Percentiles rank a stretch among this genome's conserved stretches.
Conservation (phyloP, 1,284 basidiomycete genomes). For the Rhodotorula sp. region DNA sequence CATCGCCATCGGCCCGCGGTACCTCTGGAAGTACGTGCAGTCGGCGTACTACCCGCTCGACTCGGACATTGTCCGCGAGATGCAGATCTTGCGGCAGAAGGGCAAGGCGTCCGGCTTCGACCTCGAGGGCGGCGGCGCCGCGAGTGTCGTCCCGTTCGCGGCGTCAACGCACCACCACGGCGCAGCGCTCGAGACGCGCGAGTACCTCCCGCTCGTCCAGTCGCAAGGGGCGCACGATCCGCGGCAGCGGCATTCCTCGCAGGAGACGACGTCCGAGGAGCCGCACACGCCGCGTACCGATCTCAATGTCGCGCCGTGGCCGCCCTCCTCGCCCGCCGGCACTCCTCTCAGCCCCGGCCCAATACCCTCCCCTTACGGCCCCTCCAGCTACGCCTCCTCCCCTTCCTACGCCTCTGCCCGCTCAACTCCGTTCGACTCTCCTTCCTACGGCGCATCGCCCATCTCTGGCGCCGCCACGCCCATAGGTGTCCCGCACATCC, state of each 20-base stretch:
- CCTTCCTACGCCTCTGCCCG: background rate
- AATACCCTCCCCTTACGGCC: constrained; percentile 25
- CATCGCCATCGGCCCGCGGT: constrained; percentile 66
- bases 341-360: background rate
- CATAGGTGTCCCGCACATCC: constrained; percentile 1
- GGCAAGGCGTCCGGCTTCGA: constrained; percentile 9
- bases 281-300: background rate
- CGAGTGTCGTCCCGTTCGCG: background rate
- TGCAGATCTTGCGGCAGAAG: constrained; percentile 17
- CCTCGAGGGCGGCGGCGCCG: constrained; percentile 5
- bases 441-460: background rate
- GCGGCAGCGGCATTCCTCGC: constrained; percentile 5
- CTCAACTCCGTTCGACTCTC: background rate
- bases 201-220: constrained; percentile 20
- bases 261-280: constrained; percentile 7
- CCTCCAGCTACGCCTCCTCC: background rate
- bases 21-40: constrained; percentile 56
- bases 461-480: too few relatives aligned
- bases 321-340: background rate
- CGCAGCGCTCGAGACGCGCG: constrained; percentile 9
- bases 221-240: background rate
- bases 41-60: constrained; percentile 71
- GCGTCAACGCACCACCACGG: background rate
- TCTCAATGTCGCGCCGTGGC: background rate
- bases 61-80: constrained; percentile 80